Conservation (phyloP, 805 yeast species). For the Osmozyma mogii region DNA sequence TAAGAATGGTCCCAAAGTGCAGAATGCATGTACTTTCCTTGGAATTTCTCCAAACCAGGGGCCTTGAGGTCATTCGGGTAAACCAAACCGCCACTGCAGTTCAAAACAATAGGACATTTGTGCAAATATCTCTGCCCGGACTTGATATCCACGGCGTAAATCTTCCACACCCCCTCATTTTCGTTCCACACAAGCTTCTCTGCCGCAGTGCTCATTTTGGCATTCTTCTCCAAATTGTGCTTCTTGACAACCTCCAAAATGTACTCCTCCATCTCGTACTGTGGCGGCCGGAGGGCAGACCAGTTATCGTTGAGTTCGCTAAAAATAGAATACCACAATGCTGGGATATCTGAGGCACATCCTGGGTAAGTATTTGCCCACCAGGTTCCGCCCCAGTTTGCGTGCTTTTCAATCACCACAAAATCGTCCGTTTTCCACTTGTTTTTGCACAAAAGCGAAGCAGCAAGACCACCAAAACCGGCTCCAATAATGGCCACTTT, state of each 20-base stretch:
- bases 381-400: constrained; percentile 37
- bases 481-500: constrained; percentile 31
- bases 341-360: constrained; percentile 38
- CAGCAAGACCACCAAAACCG: constrained; percentile 33
- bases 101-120: constrained; percentile 18
- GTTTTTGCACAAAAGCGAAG: constrained; percentile 20
- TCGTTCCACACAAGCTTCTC: constrained; percentile 17
- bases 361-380: constrained; percentile 39
- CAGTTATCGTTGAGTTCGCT: constrained; percentile 28
- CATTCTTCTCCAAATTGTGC: constrained; percentile 16
- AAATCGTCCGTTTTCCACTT: constrained; percentile 22
- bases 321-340: constrained; percentile 31
- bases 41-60: constrained; percentile 26
- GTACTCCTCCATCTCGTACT: constrained; percentile 35
- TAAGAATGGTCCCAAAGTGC: constrained; percentile 31
- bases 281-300: constrained; percentile 34
- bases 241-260: constrained; percentile 24
- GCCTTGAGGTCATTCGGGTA: constrained; percentile 23
- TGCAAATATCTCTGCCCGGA: constrained; percentile 27
- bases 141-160: constrained; percentile 17
- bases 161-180: constrained; percentile 19
- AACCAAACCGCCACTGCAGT: constrained; percentile 31
- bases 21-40: constrained; percentile 34
- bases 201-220: constrained; percentile 18
- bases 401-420: constrained; percentile 31